Evolutionary conservation across 2,329 filamentous ascomycete species (phyloP), one percentile per base, ranked within the genome.

Genomic region (Penicillium hesseltinei): DNA sequence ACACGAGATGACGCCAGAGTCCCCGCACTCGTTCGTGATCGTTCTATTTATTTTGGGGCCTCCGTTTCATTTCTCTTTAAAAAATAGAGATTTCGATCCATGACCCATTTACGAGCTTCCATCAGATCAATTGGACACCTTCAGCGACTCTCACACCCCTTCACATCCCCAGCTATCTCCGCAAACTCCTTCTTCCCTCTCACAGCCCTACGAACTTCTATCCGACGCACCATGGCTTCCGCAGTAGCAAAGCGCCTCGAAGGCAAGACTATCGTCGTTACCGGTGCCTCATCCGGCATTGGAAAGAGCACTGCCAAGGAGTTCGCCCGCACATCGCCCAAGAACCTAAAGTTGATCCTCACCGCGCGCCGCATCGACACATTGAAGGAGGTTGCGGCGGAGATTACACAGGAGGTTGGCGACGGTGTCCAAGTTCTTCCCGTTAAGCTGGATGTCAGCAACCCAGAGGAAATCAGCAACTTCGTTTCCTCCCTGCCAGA

Each of bases 211-310:
- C 59, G 62, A 23, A 51, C 60, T 56, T 65, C 62, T 47, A 39
- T 68, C 21, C 66, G 60, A 69, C 73, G 81, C 68, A 83, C 75
- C 56, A 88, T 88, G 85, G 76, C 82, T 25, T 84, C 90, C 39
- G 86, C 88, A 70, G 86, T 89, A 77, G 83, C 83, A 62, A 89
- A 91, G 75, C 92, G 93, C 79, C 90, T 99, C 59, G 84, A 89
- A 69, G 92, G 92, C 83, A 97, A 97, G 80, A 97, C 92, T 5
- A 81, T 97, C 58, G 77, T 97, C 56, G 84, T 99, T 62, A 97
- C 94, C 5, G 94, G 94, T 56, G 94, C 94, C 33, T 94, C 89
- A 4, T 95, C 91, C 21, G 94, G 94, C 61, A 97, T 99, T 75
- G 94, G 94, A 25, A 85, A 68, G 57, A 77, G 74, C 63, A 79